A percentile compares a stretch with the other conserved stretches of the same genome.
Evolutionary conservation across 768 basidiomycete genomes (phyloP).

Genomic region (Podaxis mareebaensis): DNA sequence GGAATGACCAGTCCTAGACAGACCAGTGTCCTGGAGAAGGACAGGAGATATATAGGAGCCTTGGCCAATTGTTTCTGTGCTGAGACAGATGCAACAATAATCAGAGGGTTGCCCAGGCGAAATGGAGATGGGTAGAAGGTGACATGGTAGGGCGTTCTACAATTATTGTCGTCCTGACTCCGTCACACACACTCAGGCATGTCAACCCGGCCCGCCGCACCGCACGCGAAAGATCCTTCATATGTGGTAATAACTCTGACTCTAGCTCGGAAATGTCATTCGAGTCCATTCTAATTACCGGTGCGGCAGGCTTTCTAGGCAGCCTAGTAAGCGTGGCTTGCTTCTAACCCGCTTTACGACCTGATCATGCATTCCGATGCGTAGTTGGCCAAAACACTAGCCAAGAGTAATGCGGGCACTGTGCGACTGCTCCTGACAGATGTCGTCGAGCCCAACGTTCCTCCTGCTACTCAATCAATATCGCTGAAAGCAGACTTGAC

Average conservation of each 20-base stretch:
- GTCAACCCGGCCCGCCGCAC: slow-evolving; percentile 1
- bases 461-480: slow-evolving; percentile 28
- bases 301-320: slow-evolving; percentile 44
- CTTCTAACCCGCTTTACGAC: background rate
- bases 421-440: slow-evolving; percentile 53
- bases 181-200: slow-evolving; percentile 6
- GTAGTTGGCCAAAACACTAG: slow-evolving; percentile 37
- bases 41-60: slow-evolving; percentile 4
- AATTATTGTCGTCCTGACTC: slow-evolving; percentile 1
- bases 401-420: slow-evolving; percentile 29
- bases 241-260: background rate
- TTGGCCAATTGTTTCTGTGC: slow-evolving; percentile 4
- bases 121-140: slow-evolving; percentile 4
- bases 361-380: background rate
- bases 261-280: background rate
- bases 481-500: slow-evolving; percentile 43
- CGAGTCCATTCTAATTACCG: slow-evolving; percentile 43
- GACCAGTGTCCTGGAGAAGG: background rate
- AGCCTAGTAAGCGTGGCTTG: slow-evolving; percentile 31
- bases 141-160: background rate
- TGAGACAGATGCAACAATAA: slow-evolving; percentile 3
- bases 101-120: slow-evolving; percentile 8
- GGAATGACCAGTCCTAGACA: slow-evolving; percentile 7
- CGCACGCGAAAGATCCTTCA: background rate
- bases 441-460: slow-evolving; percentile 39